These are phyloP conservation scores for Allium sativum DNA, from an alignment of 106 monocot genomes.

Conservation along the genomic window DNA sequence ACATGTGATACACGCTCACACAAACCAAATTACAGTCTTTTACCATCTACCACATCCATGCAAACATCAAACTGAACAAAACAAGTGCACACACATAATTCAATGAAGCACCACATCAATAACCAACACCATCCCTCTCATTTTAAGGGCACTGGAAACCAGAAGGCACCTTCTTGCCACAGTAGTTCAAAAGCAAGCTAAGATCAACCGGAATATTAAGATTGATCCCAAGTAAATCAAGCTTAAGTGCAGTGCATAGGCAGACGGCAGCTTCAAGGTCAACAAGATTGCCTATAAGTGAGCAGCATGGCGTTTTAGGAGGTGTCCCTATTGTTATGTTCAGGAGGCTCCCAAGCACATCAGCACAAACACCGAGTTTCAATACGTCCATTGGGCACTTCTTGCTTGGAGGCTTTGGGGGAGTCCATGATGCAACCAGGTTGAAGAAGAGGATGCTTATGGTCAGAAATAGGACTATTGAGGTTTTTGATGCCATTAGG, in stretches of 20 bases:
- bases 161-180: slow-evolving; percentile 8
- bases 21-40: no score
- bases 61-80: no score
- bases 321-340: slow-evolving; percentile 4
- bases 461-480: slow-evolving; percentile 5
- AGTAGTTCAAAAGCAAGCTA: slow-evolving; percentile 15
- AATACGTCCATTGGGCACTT: slow-evolving; percentile 10
- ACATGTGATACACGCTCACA: no score
- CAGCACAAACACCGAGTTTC: slow-evolving; percentile 39
- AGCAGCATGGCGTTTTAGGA: slow-evolving; percentile 18
- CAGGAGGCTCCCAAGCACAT: slow-evolving; percentile 27
- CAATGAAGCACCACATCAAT: not conserved
- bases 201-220: slow-evolving; percentile 13
- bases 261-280: slow-evolving; percentile 18
- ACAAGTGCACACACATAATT: no score
- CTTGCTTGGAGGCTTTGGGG: not conserved
- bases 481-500: slow-evolving; percentile 2
- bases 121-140: not conserved
- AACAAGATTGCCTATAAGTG: slow-evolving; percentile 8
- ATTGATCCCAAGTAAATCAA: slow-evolving; percentile 12
- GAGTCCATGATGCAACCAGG: slow-evolving; percentile 1
- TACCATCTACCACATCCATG: no score
- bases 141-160: slow-evolving; percentile 14
- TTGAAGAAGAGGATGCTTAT: slow-evolving; percentile 11
- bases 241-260: slow-evolving; percentile 12